Evolutionary conservation across 352 stramenopile species (phyloP).

Genomic region (Pythium sp.): DNA sequence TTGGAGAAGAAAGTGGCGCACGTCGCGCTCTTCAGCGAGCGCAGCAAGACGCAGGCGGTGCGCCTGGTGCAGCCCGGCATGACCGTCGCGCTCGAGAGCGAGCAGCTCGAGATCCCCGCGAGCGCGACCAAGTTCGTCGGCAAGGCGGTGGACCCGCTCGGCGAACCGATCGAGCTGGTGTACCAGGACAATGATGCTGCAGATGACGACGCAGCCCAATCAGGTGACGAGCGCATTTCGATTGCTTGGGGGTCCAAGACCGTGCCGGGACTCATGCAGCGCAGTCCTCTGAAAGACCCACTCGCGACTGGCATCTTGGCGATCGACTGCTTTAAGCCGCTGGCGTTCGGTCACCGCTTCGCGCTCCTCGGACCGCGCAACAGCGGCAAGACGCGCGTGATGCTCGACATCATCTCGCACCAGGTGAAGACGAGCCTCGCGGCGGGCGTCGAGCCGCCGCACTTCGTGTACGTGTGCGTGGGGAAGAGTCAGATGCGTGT

Average conservation of each 20-base stretch:
- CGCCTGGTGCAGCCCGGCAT: constrained; percentile 46
- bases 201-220: neutral
- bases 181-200: constrained; percentile 13
- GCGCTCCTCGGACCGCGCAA: constrained; percentile 63
- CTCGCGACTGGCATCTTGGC: constrained; percentile 66
- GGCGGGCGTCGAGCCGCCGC: constrained; percentile 34
- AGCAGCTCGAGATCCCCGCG: constrained; percentile 48
- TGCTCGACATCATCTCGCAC: constrained; percentile 63
- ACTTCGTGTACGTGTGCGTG: constrained; percentile 76
- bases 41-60: constrained; percentile 22
- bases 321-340: constrained; percentile 75
- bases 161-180: constrained; percentile 27
- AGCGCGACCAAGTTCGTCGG: constrained; percentile 44
- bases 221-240: constrained; percentile 24
- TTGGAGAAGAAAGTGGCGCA: constrained; percentile 58
- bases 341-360: constrained; percentile 70
- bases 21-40: constrained; percentile 50
- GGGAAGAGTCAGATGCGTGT: constrained; percentile 59
- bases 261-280: constrained; percentile 63
- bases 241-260: constrained; percentile 56
- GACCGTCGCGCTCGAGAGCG: constrained; percentile 49
- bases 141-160: constrained; percentile 50
- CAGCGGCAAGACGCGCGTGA: constrained; percentile 69
- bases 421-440: constrained; percentile 37
- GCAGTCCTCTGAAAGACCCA: constrained; percentile 41